Conservation (phyloP, 345 rosid species). For the Psidium guajava region DNA sequence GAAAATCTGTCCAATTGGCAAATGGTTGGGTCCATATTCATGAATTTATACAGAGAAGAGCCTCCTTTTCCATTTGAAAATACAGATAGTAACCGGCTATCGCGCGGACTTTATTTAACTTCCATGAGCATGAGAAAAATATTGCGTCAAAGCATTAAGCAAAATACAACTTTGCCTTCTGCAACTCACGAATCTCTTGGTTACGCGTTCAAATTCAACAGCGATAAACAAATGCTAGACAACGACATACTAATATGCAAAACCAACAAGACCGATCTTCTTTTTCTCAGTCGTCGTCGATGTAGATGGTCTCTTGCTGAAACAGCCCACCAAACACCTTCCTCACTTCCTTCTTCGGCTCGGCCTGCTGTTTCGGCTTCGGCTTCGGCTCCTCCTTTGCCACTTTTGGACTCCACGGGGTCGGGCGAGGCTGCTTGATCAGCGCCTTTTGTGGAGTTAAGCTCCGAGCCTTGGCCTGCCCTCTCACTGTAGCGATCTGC, state of each 20-base stretch:
- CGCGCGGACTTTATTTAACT: not conserved
- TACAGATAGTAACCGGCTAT: not conserved
- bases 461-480: conserved; percentile 72
- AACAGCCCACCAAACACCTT: conserved; percentile 85
- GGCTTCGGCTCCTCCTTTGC: not conserved
- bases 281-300: conserved; percentile 58
- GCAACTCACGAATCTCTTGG: not conserved
- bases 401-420: not conserved
- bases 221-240: not conserved
- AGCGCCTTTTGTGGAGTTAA: conserved; percentile 52
- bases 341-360: conserved; percentile 53
- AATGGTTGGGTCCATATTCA: not conserved
- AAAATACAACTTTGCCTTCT: not conserved
- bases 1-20: not conserved
- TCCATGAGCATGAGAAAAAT: not conserved
- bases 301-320: conserved; percentile 79
- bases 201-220: not conserved
- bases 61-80: not conserved
- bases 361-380: conserved; percentile 11
- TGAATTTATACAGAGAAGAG: not conserved
- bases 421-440: conserved; percentile 15
- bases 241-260: not conserved
- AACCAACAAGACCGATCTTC: not conserved
- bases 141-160: not conserved
- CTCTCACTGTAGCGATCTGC: conserved; percentile 79